These are phyloP conservation scores for Mortierella sp. DNA, from an alignment of 371 early-diverging fungal species.

Conservation along the genomic window DNA sequence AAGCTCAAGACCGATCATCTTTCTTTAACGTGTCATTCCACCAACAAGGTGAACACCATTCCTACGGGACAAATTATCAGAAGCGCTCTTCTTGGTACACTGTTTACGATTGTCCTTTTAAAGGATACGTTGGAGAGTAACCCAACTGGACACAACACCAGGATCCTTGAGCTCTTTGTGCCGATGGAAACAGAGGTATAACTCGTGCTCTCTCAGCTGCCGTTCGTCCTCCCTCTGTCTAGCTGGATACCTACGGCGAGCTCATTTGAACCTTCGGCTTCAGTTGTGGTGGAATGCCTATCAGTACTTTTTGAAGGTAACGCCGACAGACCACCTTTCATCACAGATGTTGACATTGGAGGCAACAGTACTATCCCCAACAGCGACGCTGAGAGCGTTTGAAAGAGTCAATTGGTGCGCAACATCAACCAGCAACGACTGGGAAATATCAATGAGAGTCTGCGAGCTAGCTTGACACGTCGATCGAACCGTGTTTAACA, in stretches of 20 bases:
- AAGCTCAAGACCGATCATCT: not conserved
- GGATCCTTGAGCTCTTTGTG: not conserved
- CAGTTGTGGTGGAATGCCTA: too few relatives aligned
- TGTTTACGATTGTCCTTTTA: not conserved
- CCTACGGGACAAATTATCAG: not conserved
- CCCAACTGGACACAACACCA: not conserved
- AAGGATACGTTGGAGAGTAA: not conserved
- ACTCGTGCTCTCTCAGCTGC: not conserved
- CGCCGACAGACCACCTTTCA: too few relatives aligned
- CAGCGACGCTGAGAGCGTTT: too few relatives aligned
- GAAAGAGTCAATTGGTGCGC: too few relatives aligned
- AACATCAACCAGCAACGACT: too few relatives aligned
- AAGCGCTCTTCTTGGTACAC: not conserved
- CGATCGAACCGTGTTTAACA: too few relatives aligned
- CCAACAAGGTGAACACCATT: not conserved
- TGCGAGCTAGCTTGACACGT: too few relatives aligned
- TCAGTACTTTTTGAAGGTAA: too few relatives aligned
- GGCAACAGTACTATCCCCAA: too few relatives aligned
- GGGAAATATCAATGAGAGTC: too few relatives aligned
- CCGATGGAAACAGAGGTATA: not conserved
- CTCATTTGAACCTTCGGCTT: too few relatives aligned
- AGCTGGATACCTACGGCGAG: not conserved
- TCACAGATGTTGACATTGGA: too few relatives aligned
- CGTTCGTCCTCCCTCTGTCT: not conserved
- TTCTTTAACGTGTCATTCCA: not conserved